Evolutionary conservation across 225 moss, liverwort and hornwort genomes (phyloP), one percentile per base, ranked within the genome.

Genomic region (Asterella californica): DNA sequence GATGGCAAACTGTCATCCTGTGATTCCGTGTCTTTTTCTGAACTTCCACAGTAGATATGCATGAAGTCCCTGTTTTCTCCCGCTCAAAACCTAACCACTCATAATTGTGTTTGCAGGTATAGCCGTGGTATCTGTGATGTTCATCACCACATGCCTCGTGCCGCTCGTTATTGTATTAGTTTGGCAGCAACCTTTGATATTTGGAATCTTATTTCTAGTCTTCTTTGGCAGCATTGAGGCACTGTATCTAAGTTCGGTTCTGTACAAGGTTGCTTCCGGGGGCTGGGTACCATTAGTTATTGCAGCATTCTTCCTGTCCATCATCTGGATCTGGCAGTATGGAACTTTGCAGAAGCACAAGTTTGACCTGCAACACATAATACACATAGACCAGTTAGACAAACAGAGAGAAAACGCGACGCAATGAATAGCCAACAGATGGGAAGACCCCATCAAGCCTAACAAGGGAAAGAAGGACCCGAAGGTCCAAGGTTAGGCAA

Each of bases 81-180:
- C 10, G 12, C 2, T 27, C 5, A 61, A 10, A 25, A 27, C 4
- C 61, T 61, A 61, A 61, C 11, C 9, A 6, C 61, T 61, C n/a
- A 25, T 61, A 2, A 27, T 8, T 9, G 34, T 3, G 15, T 70
- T 21, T 72, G 71, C 95, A 95, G 95, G 96, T 4, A 86, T 94
- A 75, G 96, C 94, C 45, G 92, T 96, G 73, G 86, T 96, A 12
- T 83, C 89, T 47, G 96, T 96, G 82, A 96, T 96, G 94, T 78
- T 90, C 78, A 92, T 96, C 76, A 96, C 96, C 29, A 96, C 94
- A 52, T 89, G 89, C 81, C 79, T 96, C 9, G 91, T 88, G 42
- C 54, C 94, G 17, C 82, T 96, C 0, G 89, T 96, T 45, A 92
- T 96, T 15, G 54, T 87, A 22, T 7, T 96, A 0, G 96, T 90